phyloP scores from a whole-genome alignment of 208 protist species.

The Crithidia fasciculata region DNA sequence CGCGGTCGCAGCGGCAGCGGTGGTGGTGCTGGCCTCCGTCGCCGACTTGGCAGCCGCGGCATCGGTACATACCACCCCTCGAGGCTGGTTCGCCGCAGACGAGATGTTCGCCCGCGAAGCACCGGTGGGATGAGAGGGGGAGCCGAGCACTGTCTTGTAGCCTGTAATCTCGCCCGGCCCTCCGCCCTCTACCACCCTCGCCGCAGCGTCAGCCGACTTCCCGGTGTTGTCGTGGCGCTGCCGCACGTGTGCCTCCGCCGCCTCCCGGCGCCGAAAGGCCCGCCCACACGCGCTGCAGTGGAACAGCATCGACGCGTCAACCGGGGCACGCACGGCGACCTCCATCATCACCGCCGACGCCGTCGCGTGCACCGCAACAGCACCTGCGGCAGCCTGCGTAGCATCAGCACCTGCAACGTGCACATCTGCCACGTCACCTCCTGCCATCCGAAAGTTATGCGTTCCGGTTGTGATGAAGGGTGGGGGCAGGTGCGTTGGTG shows the following conservation, averaged over 20 bases:
- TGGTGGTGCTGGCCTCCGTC: neutral
- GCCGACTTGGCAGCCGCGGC: too few relatives aligned
- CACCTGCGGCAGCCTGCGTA: neutral
- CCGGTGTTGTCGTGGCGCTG: slow-evolving; percentile 30
- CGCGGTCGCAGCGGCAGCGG: neutral
- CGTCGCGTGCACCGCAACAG: neutral
- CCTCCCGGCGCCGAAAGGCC: slow-evolving; percentile 40
- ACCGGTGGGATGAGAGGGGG: neutral
- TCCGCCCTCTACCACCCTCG: slow-evolving; percentile 46
- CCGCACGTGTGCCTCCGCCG: slow-evolving; percentile 59
- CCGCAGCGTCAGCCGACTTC: slow-evolving; percentile 1
- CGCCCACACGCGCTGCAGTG: slow-evolving; percentile 74
- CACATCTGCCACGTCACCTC: neutral
- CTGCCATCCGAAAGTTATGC: slow-evolving; percentile 24
- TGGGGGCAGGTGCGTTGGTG: slow-evolving; percentile 52
- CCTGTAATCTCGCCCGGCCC: slow-evolving; percentile 61
- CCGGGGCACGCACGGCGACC: slow-evolving; percentile 32
- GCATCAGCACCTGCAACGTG: neutral
- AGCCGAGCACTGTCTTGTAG: slow-evolving; percentile 20
- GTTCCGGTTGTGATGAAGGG: slow-evolving; percentile 62
- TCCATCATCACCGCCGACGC: neutral
- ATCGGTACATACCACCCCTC: too few relatives aligned
- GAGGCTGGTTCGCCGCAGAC: too few relatives aligned
- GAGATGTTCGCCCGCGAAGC: too few relatives aligned
- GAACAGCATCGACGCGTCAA: slow-evolving; percentile 49